Evolutionary conservation across 257 asterid genomes (phyloP), one percentile per base, ranked within the genome.

Genomic region (Ballota nigra): DNA sequence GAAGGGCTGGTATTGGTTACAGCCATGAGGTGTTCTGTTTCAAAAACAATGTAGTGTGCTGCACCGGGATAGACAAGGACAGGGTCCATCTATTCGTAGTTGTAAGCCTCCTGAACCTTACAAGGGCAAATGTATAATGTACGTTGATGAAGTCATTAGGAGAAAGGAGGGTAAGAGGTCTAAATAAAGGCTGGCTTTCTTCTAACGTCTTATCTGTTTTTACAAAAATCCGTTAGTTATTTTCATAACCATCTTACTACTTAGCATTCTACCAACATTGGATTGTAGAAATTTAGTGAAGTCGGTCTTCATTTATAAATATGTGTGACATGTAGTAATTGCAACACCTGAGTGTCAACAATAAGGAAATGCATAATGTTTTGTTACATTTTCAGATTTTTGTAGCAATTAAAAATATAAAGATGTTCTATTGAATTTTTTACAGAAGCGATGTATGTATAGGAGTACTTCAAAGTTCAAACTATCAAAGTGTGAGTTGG

Each of bases 161-260:
- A 73, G 26, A 63, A 73, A 73, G 66, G 71, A 73, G 59, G 77
- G 77, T 49, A 63, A 73, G 77, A 73, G 77, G 47, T 73, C 77
- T 3, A 73, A 73, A 16, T 73, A 53, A 31, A 8, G n/a, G n/a
- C n/a, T n/a, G n/a, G n/a, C n/a, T n/a, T n/a, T n/a, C n/a, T n/a
- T n/a, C n/a, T n/a, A n/a, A n/a, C n/a, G 13, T 13, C n/a, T n/a
- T n/a, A n/a, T 43, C n/a, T 43, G 1, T 43, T 13, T 43, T 43
- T 41, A 11, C 6, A 13, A 13, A 13, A 40, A 3, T 43, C 15
- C 12, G 3, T 26, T 1, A 26, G 29, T 9, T 36, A 36, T 36
- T 36, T 36, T 36, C 11, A 0, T 13, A 43, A 43, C 52, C 18
- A 41, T 40, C 47, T 40, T 41, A 41, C 16, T 41, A 12, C 49